Base-by-base conservation (phyloP, 352 stramenopile species). In the Elongisporangium senticosum region DNA sequence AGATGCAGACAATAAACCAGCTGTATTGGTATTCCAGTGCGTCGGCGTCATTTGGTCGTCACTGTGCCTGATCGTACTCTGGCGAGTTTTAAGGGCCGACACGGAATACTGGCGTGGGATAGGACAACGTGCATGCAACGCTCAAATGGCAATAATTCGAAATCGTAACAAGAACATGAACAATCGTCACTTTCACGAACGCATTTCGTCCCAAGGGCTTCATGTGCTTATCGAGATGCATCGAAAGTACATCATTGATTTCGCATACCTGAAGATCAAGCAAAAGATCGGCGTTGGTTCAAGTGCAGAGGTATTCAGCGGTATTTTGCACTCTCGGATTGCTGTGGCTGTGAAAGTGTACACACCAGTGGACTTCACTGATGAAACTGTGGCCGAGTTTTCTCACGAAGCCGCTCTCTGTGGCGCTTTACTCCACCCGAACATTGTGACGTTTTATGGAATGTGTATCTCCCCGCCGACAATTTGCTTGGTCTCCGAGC, bases 171-270 rank as follows among this genome's bases (percentile, higher is more conserved):
- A 84, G 53, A 68, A 28, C 1, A 47, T 75, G 4, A 22, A 39
- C 14, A 55, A 51, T 28, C 33, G 48, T 20, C 7, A 37, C 11
- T 55, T 83, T 13, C 37, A 74, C 11, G 74, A 83, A 39, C 64
- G 64, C 11, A 65, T 75, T 11, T 79, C 70, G 7, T 75, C 73
- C 20, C 51, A 73, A 51, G 64, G 70, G 0, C 61, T 83, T 15
- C 73, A 83, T 52, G 62, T 75, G 17, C 69, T 83, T 21, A 79
- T 83, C 33, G 73, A 81, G 58, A 74, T 81, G 69, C 70, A 83
- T 55, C 62, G 73, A 49, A 77, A 77, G 52, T 75, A 74, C 58
- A 68, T 83, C 13, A 80, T 83, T 39, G 74, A 83, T 54, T 83
- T 83, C 51, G 68, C 74, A 13, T 68, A 80, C 57, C 54, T 83